Evolutionary conservation across 2,329 filamentous ascomycete species (phyloP), one percentile per base, ranked within the genome.

Genomic region (Sporothrix inflata): DNA sequence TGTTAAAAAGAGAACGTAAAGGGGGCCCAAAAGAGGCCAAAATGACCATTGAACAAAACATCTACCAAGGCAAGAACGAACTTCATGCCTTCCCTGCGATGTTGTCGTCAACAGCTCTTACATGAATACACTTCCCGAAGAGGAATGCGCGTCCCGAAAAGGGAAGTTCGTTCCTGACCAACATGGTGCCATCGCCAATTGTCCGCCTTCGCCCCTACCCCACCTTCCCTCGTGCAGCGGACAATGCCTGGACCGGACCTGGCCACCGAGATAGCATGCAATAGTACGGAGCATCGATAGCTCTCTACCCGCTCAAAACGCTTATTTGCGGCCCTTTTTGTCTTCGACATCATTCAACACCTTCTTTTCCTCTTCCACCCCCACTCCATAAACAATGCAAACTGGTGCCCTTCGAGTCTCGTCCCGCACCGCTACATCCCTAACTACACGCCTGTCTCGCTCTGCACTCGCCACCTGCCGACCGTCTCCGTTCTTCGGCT

Each of bases 181-280:
- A 61, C n/a, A n/a, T 60, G 68, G 53, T 49, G 68, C 24, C 68
- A 70, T 70, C 49, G 12, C 14, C 40, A 19, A 38, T 24, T 55
- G 16, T 66, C 66, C 34, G 53, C 30, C 55, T 24, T 53, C 51
- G 34, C 9, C 55, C 49, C 61, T 30, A 30, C 60, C 51, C 66
- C 45, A 53, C 40, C 63, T 68, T 63, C 45, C n/a, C 21, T n/a
- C 16, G 24, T n/a, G n/a, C 61, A 30, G 40, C 61, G 38, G 40
- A 12, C 34, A 63, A 21, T 61, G 30, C 38, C 60, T 47, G 40
- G 34, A 24, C 34, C 30, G n/a, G 57, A 40, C 19, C 57, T 61
- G n/a, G 57, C 8, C 57, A 24, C 8, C 57, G n/a, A 61, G 34
- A 61, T 61, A 61, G 34, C 57, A 61, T 61, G 57, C 19, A 14